phyloP scores from a whole-genome alignment of 2,329 filamentous ascomycete genomes.

The Trichothecium roseum region DNA sequence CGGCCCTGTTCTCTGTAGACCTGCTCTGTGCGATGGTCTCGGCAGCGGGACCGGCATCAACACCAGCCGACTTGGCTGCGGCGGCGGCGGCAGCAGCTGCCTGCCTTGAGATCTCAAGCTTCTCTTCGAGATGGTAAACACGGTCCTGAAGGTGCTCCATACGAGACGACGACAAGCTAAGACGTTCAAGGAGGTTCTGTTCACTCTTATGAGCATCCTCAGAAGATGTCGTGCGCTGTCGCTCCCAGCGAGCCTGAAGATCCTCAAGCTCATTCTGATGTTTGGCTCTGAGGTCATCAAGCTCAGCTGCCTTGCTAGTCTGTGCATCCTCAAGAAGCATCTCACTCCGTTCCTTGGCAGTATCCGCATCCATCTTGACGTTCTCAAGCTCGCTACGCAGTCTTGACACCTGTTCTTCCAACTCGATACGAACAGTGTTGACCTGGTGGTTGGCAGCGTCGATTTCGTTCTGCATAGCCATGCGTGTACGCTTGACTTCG shows the following conservation, averaged over 20 bases:
- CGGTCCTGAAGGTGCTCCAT: slow-evolving; percentile 79
- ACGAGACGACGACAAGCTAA: slow-evolving; percentile 76
- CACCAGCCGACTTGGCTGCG: slow-evolving; percentile 48
- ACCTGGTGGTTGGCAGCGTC: slow-evolving; percentile 78
- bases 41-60: slow-evolving; percentile 21
- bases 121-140: slow-evolving; percentile 76
- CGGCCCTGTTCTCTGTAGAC: slow-evolving; percentile 23
- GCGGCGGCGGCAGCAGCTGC: slow-evolving; percentile 71
- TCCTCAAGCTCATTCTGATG: slow-evolving; percentile 65
- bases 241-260: slow-evolving; percentile 63
- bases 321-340: slow-evolving; percentile 76
- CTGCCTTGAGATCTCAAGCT: slow-evolving; percentile 79
- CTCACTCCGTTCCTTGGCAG: slow-evolving; percentile 69
- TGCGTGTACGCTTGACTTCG: slow-evolving; percentile 72
- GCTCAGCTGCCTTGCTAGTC: slow-evolving; percentile 49
- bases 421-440: slow-evolving; percentile 69
- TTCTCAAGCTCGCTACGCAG: slow-evolving; percentile 68
- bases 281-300: slow-evolving; percentile 42
- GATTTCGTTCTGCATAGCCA: slow-evolving; percentile 70
- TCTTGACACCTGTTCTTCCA: slow-evolving; percentile 68
- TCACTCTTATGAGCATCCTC: slow-evolving; percentile 79
- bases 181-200: slow-evolving; percentile 67
- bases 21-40: too few species aligned
- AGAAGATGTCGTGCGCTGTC: slow-evolving; percentile 58
- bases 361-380: slow-evolving; percentile 69